Percentiles rank a stretch among this genome's conserved stretches.
These are phyloP conservation scores for Clonostachys chloroleuca DNA, from an alignment of 2,329 filamentous ascomycete species.

Conservation along the genomic window DNA sequence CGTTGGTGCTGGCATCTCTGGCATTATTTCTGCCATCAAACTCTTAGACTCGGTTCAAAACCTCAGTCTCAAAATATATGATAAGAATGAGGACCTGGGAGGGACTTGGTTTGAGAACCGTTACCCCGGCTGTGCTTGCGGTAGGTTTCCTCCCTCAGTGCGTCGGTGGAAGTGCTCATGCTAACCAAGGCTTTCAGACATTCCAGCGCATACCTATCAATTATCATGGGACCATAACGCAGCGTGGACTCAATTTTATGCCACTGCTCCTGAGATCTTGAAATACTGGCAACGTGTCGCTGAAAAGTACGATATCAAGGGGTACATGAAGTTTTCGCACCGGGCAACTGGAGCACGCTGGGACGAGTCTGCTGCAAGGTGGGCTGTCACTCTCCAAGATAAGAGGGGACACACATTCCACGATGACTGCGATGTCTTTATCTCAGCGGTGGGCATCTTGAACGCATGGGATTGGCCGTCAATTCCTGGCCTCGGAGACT, in stretches of 20 bases:
- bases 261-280: constrained; percentile 6
- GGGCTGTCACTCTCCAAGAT: constrained; percentile 2
- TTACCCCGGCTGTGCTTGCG: too few relatives aligned
- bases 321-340: constrained; percentile 44
- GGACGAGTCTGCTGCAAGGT: constrained; percentile 2
- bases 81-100: too few relatives aligned
- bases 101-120: too few relatives aligned
- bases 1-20: too few relatives aligned
- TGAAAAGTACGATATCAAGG: constrained; percentile 56
- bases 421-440: constrained; percentile 6
- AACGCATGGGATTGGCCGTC: constrained; percentile 44
- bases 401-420: not conserved
- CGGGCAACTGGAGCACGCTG: not conserved
- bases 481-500: constrained; percentile 36
- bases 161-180: too few relatives aligned
- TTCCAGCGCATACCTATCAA: constrained; percentile 6
- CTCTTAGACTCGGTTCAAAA: too few relatives aligned
- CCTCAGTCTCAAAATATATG: too few relatives aligned
- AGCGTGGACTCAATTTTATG: constrained; percentile 7
- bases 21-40: too few relatives aligned
- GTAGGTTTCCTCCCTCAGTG: too few relatives aligned
- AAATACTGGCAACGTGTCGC: constrained; percentile 41
- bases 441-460: constrained; percentile 3
- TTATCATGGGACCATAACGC: constrained; percentile 7
- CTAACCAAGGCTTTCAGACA: too few relatives aligned